phyloP scores from a whole-genome alignment of 2,329 filamentous ascomycete genomes.

The Fusarium begoniae region DNA sequence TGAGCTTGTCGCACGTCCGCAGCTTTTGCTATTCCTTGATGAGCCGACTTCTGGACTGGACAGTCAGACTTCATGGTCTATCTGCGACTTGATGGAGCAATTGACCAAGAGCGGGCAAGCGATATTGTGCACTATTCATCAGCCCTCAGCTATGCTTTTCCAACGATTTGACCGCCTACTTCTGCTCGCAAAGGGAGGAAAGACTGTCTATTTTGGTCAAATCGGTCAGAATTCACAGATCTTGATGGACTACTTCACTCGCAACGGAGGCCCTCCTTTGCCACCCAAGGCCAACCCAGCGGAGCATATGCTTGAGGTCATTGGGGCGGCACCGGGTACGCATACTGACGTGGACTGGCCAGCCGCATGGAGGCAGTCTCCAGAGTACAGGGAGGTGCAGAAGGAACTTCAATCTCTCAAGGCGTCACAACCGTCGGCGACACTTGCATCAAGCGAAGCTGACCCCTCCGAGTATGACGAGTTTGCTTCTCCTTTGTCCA shows the following conservation, averaged over 20 bases:
- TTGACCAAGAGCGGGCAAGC: conserved; percentile 61
- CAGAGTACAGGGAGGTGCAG: conserved; percentile 45
- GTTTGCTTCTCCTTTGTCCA: conserved; percentile 43
- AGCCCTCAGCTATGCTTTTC: conserved; percentile 53
- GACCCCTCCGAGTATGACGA: conserved; percentile 34
- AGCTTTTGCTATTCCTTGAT: conserved; percentile 66
- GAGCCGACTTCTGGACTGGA: conserved; percentile 69
- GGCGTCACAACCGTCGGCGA: not conserved
- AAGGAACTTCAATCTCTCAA: conserved; percentile 44
- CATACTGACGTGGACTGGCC: conserved; percentile 53
- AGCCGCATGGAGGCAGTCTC: conserved; percentile 48
- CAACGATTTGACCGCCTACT: conserved; percentile 43
- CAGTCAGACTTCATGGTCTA: conserved; percentile 67
- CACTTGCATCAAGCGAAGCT: accelerated
- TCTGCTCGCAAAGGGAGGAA: not conserved
- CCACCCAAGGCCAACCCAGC: conserved; percentile 68
- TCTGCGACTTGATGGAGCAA: conserved; percentile 65
- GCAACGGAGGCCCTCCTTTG: conserved; percentile 65
- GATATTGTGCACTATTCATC: conserved; percentile 45
- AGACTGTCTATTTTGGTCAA: conserved; percentile 74
- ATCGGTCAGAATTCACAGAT: conserved; percentile 65
- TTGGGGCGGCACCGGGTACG: conserved; percentile 57
- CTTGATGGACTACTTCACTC: conserved; percentile 68
- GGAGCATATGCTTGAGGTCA: conserved; percentile 70
- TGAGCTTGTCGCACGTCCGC: conserved; percentile 61